phyloP scores from a whole-genome alignment of 2,329 filamentous ascomycete genomes.

The Emergomyces orientalis region DNA sequence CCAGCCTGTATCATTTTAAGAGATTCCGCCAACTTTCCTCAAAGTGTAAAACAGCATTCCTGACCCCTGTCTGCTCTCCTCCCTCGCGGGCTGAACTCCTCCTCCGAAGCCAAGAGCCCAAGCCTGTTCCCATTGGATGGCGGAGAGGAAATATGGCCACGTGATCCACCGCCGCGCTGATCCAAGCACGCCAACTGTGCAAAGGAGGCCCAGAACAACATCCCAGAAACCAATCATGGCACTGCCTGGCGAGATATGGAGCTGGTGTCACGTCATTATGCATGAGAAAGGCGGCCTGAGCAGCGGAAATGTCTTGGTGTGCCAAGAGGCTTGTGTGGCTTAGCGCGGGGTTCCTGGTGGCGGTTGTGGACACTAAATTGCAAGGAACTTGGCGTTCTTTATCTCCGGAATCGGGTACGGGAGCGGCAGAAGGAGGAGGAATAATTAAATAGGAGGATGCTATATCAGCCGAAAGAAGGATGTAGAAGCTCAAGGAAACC shows the following conservation, averaged over 20 bases:
- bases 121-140: background rate
- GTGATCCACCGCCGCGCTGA: slow-evolving; percentile 3
- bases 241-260: background rate
- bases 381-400: background rate
- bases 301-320: background rate
- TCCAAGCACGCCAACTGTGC: background rate
- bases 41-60: background rate
- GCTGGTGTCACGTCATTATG: background rate
- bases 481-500: background rate
- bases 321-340: background rate
- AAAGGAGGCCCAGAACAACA: background rate
- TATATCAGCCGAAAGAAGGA: background rate
- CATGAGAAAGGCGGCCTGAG: background rate
- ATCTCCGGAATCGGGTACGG: background rate
- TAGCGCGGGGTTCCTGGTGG: background rate
- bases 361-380: background rate
- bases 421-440: background rate
- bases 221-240: background rate
- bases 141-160: background rate
- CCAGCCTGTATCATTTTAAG: background rate
- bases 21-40: background rate
- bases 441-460: background rate
- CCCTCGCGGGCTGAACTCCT: background rate
- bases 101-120: background rate
- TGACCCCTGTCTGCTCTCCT: background rate